A percentile compares a stretch with the other conserved stretches of the same genome.
Evolutionary conservation across 495 filamentous ascomycete species (phyloP).

Genomic region (Aspergillus hancockii): DNA sequence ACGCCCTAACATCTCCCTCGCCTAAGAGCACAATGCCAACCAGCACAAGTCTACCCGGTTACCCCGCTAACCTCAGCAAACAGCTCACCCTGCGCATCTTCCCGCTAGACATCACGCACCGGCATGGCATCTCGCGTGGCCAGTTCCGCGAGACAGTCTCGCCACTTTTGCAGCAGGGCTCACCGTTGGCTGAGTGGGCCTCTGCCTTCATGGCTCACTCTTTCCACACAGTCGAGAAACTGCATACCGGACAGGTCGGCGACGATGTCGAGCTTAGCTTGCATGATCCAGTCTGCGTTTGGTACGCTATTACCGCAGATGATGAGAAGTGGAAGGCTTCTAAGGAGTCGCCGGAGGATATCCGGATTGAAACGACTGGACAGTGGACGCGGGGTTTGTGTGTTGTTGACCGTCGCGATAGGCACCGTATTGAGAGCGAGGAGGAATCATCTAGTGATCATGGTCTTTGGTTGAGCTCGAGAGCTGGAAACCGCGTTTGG

Average conservation of each 20-base stretch:
- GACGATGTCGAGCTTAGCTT: slow-evolving; percentile 64
- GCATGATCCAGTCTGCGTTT: slow-evolving; percentile 87
- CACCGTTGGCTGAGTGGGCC: slow-evolving; percentile 83
- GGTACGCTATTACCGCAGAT: slow-evolving; percentile 71
- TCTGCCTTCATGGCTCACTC: slow-evolving; percentile 73
- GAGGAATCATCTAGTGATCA: slow-evolving; percentile 62
- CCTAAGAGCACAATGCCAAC: slow-evolving; percentile 74
- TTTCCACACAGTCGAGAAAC: slow-evolving; percentile 68
- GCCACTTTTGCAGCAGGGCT: slow-evolving; percentile 52
- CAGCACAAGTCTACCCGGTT: slow-evolving; percentile 52
- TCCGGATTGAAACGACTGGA: slow-evolving; percentile 81
- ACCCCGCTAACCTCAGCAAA: slow-evolving; percentile 64
- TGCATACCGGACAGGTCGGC: slow-evolving; percentile 55
- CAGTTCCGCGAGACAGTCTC: slow-evolving; percentile 58
- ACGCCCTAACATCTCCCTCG: slow-evolving; percentile 79
- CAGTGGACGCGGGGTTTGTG: slow-evolving; percentile 96
- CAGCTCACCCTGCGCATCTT: slow-evolving; percentile 76
- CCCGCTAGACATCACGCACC: slow-evolving; percentile 85
- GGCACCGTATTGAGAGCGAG: slow-evolving; percentile 60
- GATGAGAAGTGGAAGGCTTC: slow-evolving; percentile 46
- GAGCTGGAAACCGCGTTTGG: slow-evolving; percentile 74
- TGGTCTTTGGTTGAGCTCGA: slow-evolving; percentile 69
- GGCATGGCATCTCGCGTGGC: slow-evolving; percentile 64
- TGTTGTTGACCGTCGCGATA: slow-evolving; percentile 71
- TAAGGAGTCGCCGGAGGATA: slow-evolving; percentile 57